Conservation (phyloP, 768 basidiomycete genomes). For the Leucocoprinus sp. region DNA sequence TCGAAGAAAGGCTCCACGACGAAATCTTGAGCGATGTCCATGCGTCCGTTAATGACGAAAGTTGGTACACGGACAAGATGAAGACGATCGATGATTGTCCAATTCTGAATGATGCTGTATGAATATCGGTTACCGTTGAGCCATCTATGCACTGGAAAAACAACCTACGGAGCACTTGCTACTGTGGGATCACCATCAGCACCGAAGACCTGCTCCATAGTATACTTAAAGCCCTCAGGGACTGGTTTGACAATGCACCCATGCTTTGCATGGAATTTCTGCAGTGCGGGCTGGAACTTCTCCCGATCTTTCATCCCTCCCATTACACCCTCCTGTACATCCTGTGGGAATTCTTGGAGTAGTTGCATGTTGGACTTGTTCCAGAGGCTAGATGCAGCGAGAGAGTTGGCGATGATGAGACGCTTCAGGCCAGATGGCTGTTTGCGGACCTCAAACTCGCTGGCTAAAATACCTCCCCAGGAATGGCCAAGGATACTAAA, state of each 20-base stretch:
- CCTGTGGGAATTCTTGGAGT: slow-evolving; percentile 14
- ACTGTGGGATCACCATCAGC: slow-evolving; percentile 21
- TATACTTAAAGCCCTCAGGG: slow-evolving; percentile 17
- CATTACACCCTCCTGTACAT: slow-evolving; percentile 15
- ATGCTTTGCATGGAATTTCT: slow-evolving; percentile 20
- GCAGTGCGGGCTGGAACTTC: slow-evolving; percentile 15
- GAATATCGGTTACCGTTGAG: not conserved
- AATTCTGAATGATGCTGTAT: slow-evolving; percentile 23
- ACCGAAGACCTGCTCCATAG: slow-evolving; percentile 18
- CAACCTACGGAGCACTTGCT: slow-evolving; percentile 21
- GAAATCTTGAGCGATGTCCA: slow-evolving; percentile 34
- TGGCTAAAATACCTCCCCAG: slow-evolving; percentile 49
- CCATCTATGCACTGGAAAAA: not conserved
- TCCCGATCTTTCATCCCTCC: slow-evolving; percentile 15
- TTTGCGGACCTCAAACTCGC: slow-evolving; percentile 28
- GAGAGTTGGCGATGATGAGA: slow-evolving; percentile 24
- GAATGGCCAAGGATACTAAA: slow-evolving; percentile 48
- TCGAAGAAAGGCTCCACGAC: slow-evolving; percentile 30
- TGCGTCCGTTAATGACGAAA: slow-evolving; percentile 33
- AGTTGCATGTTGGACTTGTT: slow-evolving; percentile 17
- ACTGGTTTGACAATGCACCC: slow-evolving; percentile 17
- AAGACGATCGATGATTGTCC: slow-evolving; percentile 38
- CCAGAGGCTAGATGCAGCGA: slow-evolving; percentile 22
- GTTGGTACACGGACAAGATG: slow-evolving; percentile 30
- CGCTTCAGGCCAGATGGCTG: slow-evolving; percentile 34